These are phyloP conservation scores for Chondrostereum purpureum DNA, from an alignment of 1,284 basidiomycete species.

Conservation along the genomic window DNA sequence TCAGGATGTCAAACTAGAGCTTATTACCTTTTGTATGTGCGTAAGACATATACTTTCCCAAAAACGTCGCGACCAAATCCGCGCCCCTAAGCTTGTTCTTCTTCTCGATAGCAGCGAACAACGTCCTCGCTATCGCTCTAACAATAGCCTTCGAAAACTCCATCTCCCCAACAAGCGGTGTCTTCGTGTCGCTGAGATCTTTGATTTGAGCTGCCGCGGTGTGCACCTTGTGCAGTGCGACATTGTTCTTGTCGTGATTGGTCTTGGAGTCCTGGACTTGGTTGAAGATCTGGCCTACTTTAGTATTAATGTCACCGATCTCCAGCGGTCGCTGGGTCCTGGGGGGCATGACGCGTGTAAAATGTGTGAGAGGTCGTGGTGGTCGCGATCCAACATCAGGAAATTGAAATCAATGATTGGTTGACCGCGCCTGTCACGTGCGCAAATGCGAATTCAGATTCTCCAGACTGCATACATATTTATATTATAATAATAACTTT, in stretches of 20 bases:
- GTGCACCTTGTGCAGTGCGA: constrained; percentile 81
- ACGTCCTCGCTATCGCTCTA: too few species aligned
- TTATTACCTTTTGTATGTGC: constrained; percentile 69
- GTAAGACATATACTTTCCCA: constrained; percentile 76
- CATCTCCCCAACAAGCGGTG: constrained; percentile 67
- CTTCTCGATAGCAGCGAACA: constrained; percentile 53
- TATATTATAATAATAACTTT: too few species aligned
- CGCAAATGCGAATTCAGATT: too few species aligned
- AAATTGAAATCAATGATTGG: too few species aligned
- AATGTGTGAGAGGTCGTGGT: too few species aligned
- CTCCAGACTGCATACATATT: too few species aligned
- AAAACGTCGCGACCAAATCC: constrained; percentile 82
- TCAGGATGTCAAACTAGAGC: constrained; percentile 1
- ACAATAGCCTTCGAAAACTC: constrained; percentile 72
- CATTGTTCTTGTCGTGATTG: constrained; percentile 82
- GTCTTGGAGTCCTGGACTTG: constrained; percentile 76
- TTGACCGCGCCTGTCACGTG: too few species aligned
- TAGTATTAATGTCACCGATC: too few species aligned
- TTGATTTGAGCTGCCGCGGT: constrained; percentile 47
- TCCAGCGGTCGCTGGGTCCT: too few species aligned
- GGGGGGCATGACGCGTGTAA: too few species aligned
- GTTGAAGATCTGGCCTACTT: constrained; percentile 39
- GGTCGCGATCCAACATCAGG: too few species aligned
- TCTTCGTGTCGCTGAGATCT: constrained; percentile 23
- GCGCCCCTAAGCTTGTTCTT: constrained; percentile 81